Base-by-base conservation (phyloP, 805 yeast genomes). In the Debaryomyces maramus region DNA sequence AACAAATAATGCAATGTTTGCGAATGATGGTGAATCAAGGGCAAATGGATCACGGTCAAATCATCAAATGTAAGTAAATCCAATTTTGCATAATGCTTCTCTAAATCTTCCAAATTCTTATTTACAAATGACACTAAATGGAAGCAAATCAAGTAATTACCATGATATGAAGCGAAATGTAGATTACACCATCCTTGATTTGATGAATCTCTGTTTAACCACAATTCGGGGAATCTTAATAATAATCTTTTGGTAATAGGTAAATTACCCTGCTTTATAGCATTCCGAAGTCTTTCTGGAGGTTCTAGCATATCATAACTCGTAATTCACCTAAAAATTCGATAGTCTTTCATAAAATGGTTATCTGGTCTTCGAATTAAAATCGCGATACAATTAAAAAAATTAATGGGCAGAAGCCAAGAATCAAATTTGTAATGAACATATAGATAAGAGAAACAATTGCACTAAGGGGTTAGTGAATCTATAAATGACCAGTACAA, bases 1-100 rank as follows among this genome's bases (percentile, higher is more conserved):
- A 70, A 53, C 13, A 70, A 50, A 40, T 67, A 68, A 44, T 70
- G 75, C 24, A 70, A 57, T 5, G 74, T 67, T 43, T 70, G 75
- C 14, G 63, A 50, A 43, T 67, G 70, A 29, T 56, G 58, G 32
- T 58, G 49, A 18, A 48, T 45, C 0, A 60, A 44, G 10, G 72
- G 58, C 39, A 68, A 47, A 47, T 70, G 75, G 14, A 70, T 49
- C 5, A 68, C 70, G 14, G 67, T 53, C 16, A 61, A 36, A 27
- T 56, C 50, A 43, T 67, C 72, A 42, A 67, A 70, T 1, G 71
- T 55, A 23, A 67, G 46, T 45, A 70, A 52, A 41, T 70, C 75
- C 9, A 63, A 23, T 13, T 36, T 44, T 34, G 53, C 27, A 28
- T 43, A 44, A 5, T 47, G 44, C 19, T 38, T 34, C 3, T 45